Percentiles rank a stretch among this genome's conserved stretches.
Evolutionary conservation across 225 moss, liverwort and hornwort species (phyloP).

Genomic region (Pleurozium schreberi): DNA sequence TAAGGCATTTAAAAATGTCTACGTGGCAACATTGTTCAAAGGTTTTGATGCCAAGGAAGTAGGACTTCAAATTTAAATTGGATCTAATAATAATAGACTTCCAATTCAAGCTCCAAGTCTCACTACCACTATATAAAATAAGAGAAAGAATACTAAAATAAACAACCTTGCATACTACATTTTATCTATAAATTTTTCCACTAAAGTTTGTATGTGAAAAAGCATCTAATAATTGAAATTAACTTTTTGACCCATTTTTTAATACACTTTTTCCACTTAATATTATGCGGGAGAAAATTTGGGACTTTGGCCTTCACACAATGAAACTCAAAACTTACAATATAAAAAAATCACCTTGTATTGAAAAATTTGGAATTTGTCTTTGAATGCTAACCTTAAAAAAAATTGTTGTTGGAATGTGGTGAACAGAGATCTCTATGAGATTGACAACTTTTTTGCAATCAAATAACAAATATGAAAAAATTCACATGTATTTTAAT

Average conservation of each 20-base stretch:
- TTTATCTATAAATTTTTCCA: too few species aligned
- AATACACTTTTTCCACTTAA: not conserved
- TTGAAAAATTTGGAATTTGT: not conserved
- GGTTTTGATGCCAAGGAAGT: not conserved
- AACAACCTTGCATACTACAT: too few species aligned
- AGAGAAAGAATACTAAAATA: too few species aligned
- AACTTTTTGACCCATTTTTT: too few species aligned
- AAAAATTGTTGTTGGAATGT: not conserved
- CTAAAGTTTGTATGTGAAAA: too few species aligned
- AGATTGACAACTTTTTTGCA: too few species aligned
- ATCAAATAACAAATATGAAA: too few species aligned
- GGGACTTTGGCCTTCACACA: not conserved
- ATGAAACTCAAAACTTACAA: not conserved
- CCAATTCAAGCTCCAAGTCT: rapidly evolving
- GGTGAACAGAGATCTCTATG: not conserved
- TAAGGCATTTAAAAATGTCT: not conserved
- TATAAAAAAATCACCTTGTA: not conserved
- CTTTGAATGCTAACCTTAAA: rapidly evolving
- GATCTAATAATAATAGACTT: too few species aligned
- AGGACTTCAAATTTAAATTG: not conserved
- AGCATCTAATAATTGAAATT: too few species aligned
- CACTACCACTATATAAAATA: too few species aligned
- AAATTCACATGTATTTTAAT: too few species aligned
- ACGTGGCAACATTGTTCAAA: not conserved
- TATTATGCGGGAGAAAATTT: not conserved